phyloP scores from a whole-genome alignment of 2,329 filamentous ascomycete genomes.

The Beauveria scarabaeidicola region DNA sequence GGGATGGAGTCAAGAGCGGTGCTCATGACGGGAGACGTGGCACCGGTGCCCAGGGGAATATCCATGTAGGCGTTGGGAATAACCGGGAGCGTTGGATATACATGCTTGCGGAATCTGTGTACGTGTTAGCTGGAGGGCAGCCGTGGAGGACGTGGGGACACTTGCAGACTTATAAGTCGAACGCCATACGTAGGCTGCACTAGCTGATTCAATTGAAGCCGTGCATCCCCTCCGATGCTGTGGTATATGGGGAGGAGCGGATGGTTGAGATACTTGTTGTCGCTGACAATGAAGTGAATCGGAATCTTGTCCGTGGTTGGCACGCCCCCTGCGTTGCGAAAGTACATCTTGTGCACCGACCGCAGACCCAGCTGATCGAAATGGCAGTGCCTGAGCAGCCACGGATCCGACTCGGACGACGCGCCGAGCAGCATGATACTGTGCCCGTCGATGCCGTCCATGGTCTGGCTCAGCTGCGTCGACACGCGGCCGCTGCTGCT shows the following conservation, averaged over 20 bases:
- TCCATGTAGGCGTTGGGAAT: conserved; percentile 11
- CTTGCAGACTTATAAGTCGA: conserved; percentile 11
- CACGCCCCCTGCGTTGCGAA: conserved; percentile 29
- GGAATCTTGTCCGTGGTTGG: conserved; percentile 25
- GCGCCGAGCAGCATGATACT: conserved; percentile 23
- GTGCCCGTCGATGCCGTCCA: conserved; percentile 23
- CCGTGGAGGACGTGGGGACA: neutral
- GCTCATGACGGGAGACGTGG: neutral
- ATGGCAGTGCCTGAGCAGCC: conserved; percentile 26
- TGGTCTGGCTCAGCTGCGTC: conserved; percentile 15
- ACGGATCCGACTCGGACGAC: conserved; percentile 27
- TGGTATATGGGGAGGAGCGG: neutral
- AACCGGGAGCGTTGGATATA: conserved; percentile 12
- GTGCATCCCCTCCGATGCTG: neutral
- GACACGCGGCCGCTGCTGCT: neutral
- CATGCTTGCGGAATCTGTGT: conserved; percentile 13
- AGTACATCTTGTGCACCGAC: conserved; percentile 26
- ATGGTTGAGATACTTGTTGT: conserved; percentile 8
- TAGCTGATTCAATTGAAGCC: conserved; percentile 3
- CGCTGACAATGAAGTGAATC: conserved; percentile 19
- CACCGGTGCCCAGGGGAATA: neutral
- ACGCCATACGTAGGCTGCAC: conserved; percentile 9
- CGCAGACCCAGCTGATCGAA: conserved; percentile 28
- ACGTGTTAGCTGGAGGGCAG: neutral
- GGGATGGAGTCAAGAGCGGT: conserved; percentile 9